phyloP scores from a whole-genome alignment of 495 filamentous ascomycete genomes.

The Aspergillus sclerotiicarbonarius region DNA sequence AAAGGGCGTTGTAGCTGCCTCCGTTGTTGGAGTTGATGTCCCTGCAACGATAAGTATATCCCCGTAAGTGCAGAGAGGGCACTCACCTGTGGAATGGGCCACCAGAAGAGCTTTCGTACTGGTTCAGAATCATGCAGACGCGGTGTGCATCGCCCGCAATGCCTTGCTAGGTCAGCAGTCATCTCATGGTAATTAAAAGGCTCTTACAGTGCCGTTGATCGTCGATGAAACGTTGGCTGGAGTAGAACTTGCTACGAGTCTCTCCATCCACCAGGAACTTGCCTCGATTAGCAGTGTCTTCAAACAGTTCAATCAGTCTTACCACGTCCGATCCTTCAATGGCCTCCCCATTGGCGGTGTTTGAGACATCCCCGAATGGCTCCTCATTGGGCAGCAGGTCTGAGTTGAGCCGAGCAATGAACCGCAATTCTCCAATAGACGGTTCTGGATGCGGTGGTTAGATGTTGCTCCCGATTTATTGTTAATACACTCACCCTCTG shows the following conservation, averaged over 20 bases:
- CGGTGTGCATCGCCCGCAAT: slow-evolving; percentile 30
- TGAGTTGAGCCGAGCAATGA: slow-evolving; percentile 60
- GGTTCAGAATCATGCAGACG: slow-evolving; percentile 39
- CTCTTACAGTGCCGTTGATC: slow-evolving; percentile 57
- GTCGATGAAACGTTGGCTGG: slow-evolving; percentile 64
- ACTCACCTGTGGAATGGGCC: slow-evolving; percentile 49
- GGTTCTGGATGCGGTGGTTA: slow-evolving; percentile 41
- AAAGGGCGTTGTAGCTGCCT: slow-evolving; percentile 54
- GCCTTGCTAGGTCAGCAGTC: slow-evolving; percentile 20
- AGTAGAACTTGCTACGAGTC: slow-evolving; percentile 69
- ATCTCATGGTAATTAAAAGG: background rate
- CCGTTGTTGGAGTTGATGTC: slow-evolving; percentile 67
- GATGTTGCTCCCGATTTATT: background rate
- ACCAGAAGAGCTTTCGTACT: slow-evolving; percentile 46
- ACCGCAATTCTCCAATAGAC: slow-evolving; percentile 59
- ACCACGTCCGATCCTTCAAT: slow-evolving; percentile 63
- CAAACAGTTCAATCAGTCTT: background rate
- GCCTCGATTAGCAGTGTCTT: slow-evolving; percentile 1
- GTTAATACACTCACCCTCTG: slow-evolving; percentile 27
- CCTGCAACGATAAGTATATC: slow-evolving; percentile 34
- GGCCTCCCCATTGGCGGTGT: slow-evolving; percentile 42
- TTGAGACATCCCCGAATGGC: slow-evolving; percentile 50
- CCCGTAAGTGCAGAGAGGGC: background rate
- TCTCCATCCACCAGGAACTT: slow-evolving; percentile 55
- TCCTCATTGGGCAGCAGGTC: slow-evolving; percentile 53